Base-by-base conservation (phyloP, 2,329 filamentous ascomycete species). In the Sporothrix euskadiensis region DNA sequence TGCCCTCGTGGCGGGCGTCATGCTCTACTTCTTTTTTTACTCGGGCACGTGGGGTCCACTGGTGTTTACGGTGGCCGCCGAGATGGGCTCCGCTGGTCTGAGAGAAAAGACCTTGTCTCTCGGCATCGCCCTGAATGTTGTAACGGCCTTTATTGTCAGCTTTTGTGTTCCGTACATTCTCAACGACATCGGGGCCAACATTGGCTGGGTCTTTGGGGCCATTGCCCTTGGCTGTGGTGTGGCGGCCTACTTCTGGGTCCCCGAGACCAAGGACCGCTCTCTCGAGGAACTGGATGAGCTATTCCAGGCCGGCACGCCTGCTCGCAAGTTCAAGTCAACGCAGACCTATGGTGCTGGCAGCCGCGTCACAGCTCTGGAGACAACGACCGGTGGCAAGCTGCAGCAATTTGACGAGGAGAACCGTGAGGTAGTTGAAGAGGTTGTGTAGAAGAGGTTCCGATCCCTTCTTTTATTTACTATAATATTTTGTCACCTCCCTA, bases 11-110 rank as follows among this genome's bases (percentile, higher is more conserved):
- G 65, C 72, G 4, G 72, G 72, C 12, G 72, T 70, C 41, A 71
- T 73, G 66, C 65, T 73, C 14, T 70, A 65, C 57, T 73, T 73
- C n/a, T 73, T 72, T 35, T 69, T 73, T 10, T 70, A 73, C 32
- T 71, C 72, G 39, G 72, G 66, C 2, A 63, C 71, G 5, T 73
- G 71, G 71, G 71, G 65, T 5, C 71, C 71, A 1, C 54, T 73
- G 3, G 44, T 52, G 0, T 73, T 73, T 26, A 73, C 71, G 0
- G 65, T 73, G 1, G 71, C 71, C 2, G 39, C 72, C 4, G 72
- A 73, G 22, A 49, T 73, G 54, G 66, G 72, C 19, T 47, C 65
- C 12, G 35, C 72, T n/a, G 49, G 35, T 12, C n/a, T 71, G 30
- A 66, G 72, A 19, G 72, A 73, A 26, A 71, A 73, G 65, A 73